Conservation (phyloP, 2,329 filamentous ascomycete genomes). For the Fusarium sp. region DNA sequence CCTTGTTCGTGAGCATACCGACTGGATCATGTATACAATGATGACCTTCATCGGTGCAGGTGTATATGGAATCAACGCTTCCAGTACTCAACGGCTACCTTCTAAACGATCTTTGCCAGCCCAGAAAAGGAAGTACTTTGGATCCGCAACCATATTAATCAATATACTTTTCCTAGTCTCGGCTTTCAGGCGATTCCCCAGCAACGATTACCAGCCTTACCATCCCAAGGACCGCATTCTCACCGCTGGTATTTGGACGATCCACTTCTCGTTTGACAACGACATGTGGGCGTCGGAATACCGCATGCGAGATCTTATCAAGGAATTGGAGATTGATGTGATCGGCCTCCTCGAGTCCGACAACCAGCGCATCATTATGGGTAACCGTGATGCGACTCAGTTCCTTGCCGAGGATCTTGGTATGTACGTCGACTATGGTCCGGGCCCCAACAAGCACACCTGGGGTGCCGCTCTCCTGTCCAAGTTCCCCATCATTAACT, state of each 20-base stretch:
- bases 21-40: slow-evolving; percentile 90
- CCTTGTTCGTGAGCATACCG: slow-evolving; percentile 90
- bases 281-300: slow-evolving; percentile 98
- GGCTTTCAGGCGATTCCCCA: slow-evolving; percentile 90
- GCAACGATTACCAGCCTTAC: slow-evolving; percentile 90
- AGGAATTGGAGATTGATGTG: slow-evolving; percentile 96
- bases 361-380: slow-evolving; percentile 98
- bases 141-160: slow-evolving; percentile 71
- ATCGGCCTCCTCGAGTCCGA: slow-evolving; percentile 95
- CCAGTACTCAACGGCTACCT: slow-evolving; percentile 55
- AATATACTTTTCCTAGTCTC: slow-evolving; percentile 83
- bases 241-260: slow-evolving; percentile 97
- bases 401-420: slow-evolving; percentile 94
- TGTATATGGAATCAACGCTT: slow-evolving; percentile 74
- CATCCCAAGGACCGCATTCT: slow-evolving; percentile 87
- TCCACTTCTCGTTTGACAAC: slow-evolving; percentile 97
- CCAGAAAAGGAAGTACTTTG: slow-evolving; percentile 62
- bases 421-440: slow-evolving; percentile 98
- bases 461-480: slow-evolving; percentile 94
- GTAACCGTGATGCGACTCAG: slow-evolving; percentile 95
- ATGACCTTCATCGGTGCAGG: slow-evolving; percentile 88
- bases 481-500: slow-evolving; percentile 98
- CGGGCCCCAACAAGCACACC: slow-evolving; percentile 98
- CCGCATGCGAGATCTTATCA: slow-evolving; percentile 89
- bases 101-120: slow-evolving; percentile 45